Conservation (phyloP, 2,329 filamentous ascomycete species). For the Arthrocladium fulminans region DNA sequence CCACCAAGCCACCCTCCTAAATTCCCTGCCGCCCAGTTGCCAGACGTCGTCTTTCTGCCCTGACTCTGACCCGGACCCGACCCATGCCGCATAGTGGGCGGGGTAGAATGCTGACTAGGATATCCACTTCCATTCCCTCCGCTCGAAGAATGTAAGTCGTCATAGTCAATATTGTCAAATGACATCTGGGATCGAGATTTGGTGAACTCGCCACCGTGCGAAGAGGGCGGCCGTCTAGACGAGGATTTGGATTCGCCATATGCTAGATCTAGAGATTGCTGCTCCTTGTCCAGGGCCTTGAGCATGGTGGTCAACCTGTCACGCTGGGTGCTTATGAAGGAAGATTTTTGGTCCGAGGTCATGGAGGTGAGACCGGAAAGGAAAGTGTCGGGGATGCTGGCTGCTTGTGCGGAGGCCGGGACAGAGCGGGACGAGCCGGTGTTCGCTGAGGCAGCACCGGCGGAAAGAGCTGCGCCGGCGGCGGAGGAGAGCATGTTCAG, state of each 20-base stretch:
- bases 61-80: slow-evolving; percentile 11
- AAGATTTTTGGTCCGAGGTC: slow-evolving; percentile 55
- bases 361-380: slow-evolving; percentile 58
- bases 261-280: slow-evolving; percentile 48
- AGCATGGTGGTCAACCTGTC: slow-evolving; percentile 67
- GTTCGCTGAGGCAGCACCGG: slow-evolving; percentile 23
- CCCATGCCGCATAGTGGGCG: slow-evolving; percentile 3
- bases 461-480: slow-evolving; percentile 48
- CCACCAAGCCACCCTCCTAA: slow-evolving; percentile 19
- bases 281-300: slow-evolving; percentile 70
- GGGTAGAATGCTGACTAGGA: slow-evolving; percentile 11
- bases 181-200: slow-evolving; percentile 81
- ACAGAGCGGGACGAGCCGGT: slow-evolving; percentile 21
- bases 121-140: slow-evolving; percentile 36
- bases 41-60: slow-evolving; percentile 17
- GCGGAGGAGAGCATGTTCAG: slow-evolving; percentile 68
- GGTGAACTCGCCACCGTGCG: slow-evolving; percentile 15
- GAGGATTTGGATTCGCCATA: slow-evolving; percentile 24
- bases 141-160: slow-evolving; percentile 39
- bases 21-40: slow-evolving; percentile 17
- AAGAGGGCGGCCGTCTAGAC: slow-evolving; percentile 16
- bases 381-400: slow-evolving; percentile 42
- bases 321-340: slow-evolving; percentile 68
- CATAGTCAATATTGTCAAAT: slow-evolving; percentile 79
- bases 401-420: slow-evolving; percentile 16